A percentile compares a stretch with the other conserved stretches of the same genome.
Evolutionary conservation across 768 basidiomycete species (phyloP).

Genomic region (Aureoboletus auriporus): DNA sequence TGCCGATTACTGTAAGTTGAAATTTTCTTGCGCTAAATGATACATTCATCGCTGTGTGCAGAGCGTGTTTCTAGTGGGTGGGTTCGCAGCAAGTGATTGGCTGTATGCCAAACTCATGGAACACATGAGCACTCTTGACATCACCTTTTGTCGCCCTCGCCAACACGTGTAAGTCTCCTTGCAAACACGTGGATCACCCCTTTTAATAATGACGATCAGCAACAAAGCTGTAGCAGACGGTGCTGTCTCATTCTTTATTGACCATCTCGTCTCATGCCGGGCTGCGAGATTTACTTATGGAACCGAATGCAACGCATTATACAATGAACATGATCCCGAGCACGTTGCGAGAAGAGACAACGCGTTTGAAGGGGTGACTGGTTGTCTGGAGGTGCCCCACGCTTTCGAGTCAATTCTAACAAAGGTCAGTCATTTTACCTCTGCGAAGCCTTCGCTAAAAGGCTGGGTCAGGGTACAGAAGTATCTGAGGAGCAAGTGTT

Average conservation of each 20-base stretch:
- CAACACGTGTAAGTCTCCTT: conserved; percentile 37
- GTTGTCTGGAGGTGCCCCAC: too few species aligned
- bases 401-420: too few species aligned
- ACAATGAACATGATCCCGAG: too few species aligned
- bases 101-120: conserved; percentile 27
- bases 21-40: background rate
- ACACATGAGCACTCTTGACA: too few species aligned
- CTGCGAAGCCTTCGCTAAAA: too few species aligned
- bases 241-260: conserved; percentile 35
- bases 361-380: too few species aligned
- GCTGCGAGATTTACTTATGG: conserved; percentile 13
- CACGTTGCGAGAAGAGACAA: too few species aligned
- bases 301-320: conserved; percentile 17
- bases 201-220: conserved; percentile 14
- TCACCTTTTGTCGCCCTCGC: too few species aligned
- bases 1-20: too few species aligned
- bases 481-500: conserved; percentile 21
- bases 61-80: conserved; percentile 41
- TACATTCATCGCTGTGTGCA: background rate
- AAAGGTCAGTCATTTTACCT: too few species aligned
- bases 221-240: conserved; percentile 52
- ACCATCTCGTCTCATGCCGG: too few species aligned
- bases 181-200: conserved; percentile 36
- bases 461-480: conserved; percentile 3
- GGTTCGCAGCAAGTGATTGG: conserved; percentile 46